Evolutionary conservation across 2,329 filamentous ascomycete genomes (phyloP).

Genomic region (Madurella mycetomatis): DNA sequence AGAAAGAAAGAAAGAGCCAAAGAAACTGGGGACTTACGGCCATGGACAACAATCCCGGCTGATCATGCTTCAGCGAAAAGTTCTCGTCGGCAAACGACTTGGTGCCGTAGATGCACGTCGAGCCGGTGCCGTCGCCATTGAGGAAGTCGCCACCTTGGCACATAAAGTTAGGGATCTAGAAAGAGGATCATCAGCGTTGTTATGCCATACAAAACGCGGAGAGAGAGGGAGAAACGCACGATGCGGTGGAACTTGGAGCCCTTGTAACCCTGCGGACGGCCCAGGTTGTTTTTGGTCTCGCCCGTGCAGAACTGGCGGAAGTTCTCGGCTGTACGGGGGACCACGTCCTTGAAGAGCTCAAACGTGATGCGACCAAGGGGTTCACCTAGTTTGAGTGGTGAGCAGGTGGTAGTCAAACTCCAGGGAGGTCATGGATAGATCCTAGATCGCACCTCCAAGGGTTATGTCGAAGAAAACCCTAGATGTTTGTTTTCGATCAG

Average conservation of each 20-base stretch:
- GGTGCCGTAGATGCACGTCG: slow-evolving; percentile 80
- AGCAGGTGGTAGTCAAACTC: background rate
- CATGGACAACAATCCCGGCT: slow-evolving; percentile 83
- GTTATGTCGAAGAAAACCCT: slow-evolving; percentile 44
- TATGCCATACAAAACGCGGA: too few species aligned
- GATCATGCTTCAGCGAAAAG: slow-evolving; percentile 73
- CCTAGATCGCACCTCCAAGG: slow-evolving; percentile 57
- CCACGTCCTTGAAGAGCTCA: slow-evolving; percentile 80
- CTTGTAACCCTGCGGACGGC: slow-evolving; percentile 88
- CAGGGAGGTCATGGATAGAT: background rate
- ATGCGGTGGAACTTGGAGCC: slow-evolving; percentile 91
- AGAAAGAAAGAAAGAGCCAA: background rate
- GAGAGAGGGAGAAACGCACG: slow-evolving; percentile 46
- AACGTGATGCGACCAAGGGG: slow-evolving; percentile 83
- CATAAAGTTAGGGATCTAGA: slow-evolving; percentile 92
- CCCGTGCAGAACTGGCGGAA: slow-evolving; percentile 97
- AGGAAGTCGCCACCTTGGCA: slow-evolving; percentile 95
- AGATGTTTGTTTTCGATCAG: background rate
- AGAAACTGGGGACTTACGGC: too few species aligned
- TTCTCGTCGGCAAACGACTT: slow-evolving; percentile 88
- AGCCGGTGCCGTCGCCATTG: slow-evolving; percentile 87
- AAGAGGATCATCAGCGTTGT: too few species aligned
- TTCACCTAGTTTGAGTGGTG: slow-evolving; percentile 56
- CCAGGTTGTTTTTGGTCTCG: slow-evolving; percentile 73
- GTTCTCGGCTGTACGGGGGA: slow-evolving; percentile 89